phyloP scores from a whole-genome alignment of 225 moss, liverwort and hornwort genomes.

The Pleurozium schreberi region DNA sequence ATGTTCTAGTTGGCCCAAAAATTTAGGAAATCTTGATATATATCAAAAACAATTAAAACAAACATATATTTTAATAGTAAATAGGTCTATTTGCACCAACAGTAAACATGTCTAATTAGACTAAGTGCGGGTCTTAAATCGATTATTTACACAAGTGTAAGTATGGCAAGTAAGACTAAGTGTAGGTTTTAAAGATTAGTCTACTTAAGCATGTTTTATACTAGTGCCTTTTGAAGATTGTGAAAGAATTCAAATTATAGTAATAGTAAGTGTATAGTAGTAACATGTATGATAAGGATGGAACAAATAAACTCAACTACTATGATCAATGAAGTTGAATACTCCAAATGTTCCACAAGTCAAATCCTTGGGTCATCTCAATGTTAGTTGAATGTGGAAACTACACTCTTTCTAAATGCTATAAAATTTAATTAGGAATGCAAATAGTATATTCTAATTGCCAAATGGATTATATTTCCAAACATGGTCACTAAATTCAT shows the following conservation, averaged over 20 bases:
- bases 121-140: neutral
- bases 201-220: neutral
- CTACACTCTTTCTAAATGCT: no score
- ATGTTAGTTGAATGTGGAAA: neutral
- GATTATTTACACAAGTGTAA: no score
- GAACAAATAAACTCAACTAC: neutral
- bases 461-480: neutral
- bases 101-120: neutral
- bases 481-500: neutral
- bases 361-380: neutral
- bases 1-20: fast-evolving
- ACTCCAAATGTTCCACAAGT: neutral
- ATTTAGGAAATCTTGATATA: neutral
- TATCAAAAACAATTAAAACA: neutral
- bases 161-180: neutral
- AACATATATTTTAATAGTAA: neutral
- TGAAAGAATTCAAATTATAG: neutral
- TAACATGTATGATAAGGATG: neutral
- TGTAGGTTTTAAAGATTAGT: neutral
- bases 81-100: neutral
- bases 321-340: neutral
- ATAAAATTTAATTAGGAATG: neutral
- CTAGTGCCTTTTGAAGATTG: neutral
- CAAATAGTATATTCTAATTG: no score
- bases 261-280: neutral